phyloP scores from a whole-genome alignment of 352 stramenopile genomes.

The Pelagophyceae sp. region DNA sequence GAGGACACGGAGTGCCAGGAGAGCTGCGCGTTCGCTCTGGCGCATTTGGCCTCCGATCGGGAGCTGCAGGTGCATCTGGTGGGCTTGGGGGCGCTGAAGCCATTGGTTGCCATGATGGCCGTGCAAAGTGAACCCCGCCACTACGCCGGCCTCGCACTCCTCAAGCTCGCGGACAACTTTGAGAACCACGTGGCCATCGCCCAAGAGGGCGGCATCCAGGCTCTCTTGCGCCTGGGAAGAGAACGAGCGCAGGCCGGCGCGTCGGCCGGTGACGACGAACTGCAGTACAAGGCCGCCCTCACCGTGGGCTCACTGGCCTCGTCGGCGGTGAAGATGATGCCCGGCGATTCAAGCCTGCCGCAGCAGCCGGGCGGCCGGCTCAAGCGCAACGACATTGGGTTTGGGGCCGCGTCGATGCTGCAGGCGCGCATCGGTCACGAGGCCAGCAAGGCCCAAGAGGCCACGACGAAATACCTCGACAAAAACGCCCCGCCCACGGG shows the following conservation, averaged over 20 bases:
- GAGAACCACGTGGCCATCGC: constrained; percentile 90
- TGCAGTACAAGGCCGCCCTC: constrained; percentile 87
- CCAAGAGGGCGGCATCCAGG: constrained; percentile 86
- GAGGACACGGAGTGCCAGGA: constrained; percentile 90
- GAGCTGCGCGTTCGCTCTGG: constrained; percentile 87
- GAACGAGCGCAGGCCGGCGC: constrained; percentile 62
- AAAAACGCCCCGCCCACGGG: constrained; percentile 3
- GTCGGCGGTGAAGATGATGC: constrained; percentile 41
- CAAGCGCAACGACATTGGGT: not conserved
- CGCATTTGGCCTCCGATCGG: constrained; percentile 82
- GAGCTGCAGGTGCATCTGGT: constrained; percentile 83
- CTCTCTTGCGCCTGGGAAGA: constrained; percentile 76
- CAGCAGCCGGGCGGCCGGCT: not conserved
- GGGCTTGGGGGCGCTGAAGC: constrained; percentile 71
- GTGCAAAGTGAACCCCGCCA: constrained; percentile 80
- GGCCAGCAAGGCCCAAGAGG: not conserved
- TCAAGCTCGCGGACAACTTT: constrained; percentile 95
- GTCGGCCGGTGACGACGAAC: constrained; percentile 85
- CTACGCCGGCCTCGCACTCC: constrained; percentile 86
- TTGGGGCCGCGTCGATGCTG: constrained; percentile 11
- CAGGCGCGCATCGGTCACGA: not conserved
- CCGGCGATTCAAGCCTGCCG: not conserved
- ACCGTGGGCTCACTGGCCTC: constrained; percentile 79
- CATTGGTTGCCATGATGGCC: constrained; percentile 89
- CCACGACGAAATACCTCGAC: constrained; percentile 4